Evolutionary conservation across 2,329 filamentous ascomycete genomes (phyloP), one percentile per base, ranked within the genome.

Genomic region (Microdochium paspali): DNA sequence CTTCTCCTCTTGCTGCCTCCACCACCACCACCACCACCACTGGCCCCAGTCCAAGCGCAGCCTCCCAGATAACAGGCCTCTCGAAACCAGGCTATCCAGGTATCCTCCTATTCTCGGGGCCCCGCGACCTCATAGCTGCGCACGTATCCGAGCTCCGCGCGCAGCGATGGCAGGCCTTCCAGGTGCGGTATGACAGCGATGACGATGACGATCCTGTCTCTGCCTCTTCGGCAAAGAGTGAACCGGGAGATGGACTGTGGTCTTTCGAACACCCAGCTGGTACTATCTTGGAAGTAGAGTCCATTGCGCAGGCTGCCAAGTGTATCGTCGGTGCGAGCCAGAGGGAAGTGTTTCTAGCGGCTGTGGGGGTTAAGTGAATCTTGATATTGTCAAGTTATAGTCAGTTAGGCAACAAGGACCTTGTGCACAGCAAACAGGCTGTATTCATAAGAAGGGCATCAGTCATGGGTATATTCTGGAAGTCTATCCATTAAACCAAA

Each of bases 51-150:
- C 26, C 26, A 28, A 13, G 7, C 7, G 26, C 3, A 42, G 40
- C 26, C 35, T 40, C 1, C 20, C 24, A 3, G n/a, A 49, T 57
- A 13, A 48, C 49, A 2, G 55, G 53, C 6, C 15, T 56, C 28
- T 54, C 53, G 15, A 57, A 55, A 42, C 55, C 54, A 10, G 54
- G 55, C 10, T 52, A 57, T 31, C 54, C 54, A 4, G 55, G 55
- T 2, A 50, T 56, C 3, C 25, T 55, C 24, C 20, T 56, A 2
- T 57, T 51, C 44, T 54, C 54, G 12, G 55, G 54, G 15, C 48
- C 48, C 32, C 45, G 47, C 24, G 20, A 24, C 7, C 49, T 49
- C 1, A 48, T 55, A 10, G 50, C 52, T 30, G 46, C 51, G 10
- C 54, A 55, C 20, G 47, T 55, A 3, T 10, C 35, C 10, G 51